Evolutionary conservation across 2,329 filamentous ascomycete species (phyloP).

Genomic region (Trichoderma breve): DNA sequence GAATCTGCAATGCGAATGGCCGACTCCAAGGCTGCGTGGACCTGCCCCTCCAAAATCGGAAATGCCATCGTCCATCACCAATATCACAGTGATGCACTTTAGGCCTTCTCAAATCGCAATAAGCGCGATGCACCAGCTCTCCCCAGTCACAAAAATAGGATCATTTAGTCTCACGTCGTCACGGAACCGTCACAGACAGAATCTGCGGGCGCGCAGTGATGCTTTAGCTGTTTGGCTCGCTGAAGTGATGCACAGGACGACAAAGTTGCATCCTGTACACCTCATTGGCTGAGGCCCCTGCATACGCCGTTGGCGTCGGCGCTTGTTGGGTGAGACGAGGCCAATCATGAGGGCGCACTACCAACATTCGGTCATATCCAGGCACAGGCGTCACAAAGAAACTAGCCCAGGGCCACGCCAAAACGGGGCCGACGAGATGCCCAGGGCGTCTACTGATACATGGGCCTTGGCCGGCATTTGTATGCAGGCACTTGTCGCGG

Average conservation of each 20-base stretch:
- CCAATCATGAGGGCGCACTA: conserved; percentile 15
- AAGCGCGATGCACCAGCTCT: conserved; percentile 12
- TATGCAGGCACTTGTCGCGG: conserved; percentile 17
- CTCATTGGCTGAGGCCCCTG: conserved; percentile 19
- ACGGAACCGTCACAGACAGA: conserved; percentile 10
- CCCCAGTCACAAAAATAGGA: conserved; percentile 13
- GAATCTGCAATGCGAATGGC: background rate
- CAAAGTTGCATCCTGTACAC: background rate
- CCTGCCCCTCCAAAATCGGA: background rate
- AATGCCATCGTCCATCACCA: background rate
- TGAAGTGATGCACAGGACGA: background rate
- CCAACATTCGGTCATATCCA: background rate
- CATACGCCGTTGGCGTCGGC: conserved; percentile 3
- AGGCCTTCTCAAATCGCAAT: conserved; percentile 7
- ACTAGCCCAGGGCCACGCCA: background rate
- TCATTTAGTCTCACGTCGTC: conserved; percentile 3
- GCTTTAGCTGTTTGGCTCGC: conserved; percentile 9
- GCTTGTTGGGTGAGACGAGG: conserved; percentile 13
- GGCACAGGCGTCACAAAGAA: conserved; percentile 9
- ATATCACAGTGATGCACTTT: conserved; percentile 1
- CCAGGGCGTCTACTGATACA: conserved; percentile 20
- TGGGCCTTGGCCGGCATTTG: background rate
- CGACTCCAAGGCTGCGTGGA: background rate
- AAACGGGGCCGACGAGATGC: conserved; percentile 5
- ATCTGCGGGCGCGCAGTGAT: conserved; percentile 5